phyloP scores from a whole-genome alignment of 2,329 filamentous ascomycete species.

The Hypoxylon sp. region DNA sequence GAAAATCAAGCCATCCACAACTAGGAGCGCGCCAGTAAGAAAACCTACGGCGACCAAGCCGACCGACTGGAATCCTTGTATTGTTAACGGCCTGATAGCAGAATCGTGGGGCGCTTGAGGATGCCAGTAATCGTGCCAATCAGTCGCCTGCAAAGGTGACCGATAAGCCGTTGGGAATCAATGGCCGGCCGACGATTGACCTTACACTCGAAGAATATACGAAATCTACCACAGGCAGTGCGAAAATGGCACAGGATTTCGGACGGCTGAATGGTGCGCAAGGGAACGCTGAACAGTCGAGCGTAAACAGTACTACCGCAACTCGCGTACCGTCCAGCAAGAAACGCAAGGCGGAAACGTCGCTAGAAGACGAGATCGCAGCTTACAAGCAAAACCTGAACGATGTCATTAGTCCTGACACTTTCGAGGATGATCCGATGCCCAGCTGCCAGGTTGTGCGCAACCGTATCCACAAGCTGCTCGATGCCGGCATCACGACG shows the following conservation, averaged over 20 bases:
- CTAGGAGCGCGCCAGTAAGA: slow-evolving; percentile 1
- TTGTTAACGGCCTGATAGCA: slow-evolving; percentile 10
- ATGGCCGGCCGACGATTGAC: neutral
- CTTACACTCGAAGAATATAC: neutral
- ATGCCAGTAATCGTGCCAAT: slow-evolving; percentile 54
- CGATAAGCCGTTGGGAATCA: neutral
- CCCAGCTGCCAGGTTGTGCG: slow-evolving; percentile 36
- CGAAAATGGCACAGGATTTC: neutral
- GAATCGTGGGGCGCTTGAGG: slow-evolving; percentile 45
- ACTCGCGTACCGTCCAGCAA: slow-evolving; percentile 26
- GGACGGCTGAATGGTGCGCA: neutral
- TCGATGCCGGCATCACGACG: slow-evolving; percentile 45
- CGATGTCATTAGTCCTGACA: slow-evolving; percentile 12
- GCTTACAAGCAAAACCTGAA: slow-evolving; percentile 47
- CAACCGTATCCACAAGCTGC: slow-evolving; percentile 38
- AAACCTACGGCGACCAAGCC: neutral
- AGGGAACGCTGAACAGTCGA: neutral
- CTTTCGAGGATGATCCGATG: slow-evolving; percentile 12
- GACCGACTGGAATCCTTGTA: neutral
- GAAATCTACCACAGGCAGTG: neutral
- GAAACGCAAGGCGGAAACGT: slow-evolving; percentile 45
- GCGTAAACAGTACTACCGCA: neutral
- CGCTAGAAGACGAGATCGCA: slow-evolving; percentile 47
- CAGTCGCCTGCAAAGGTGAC: slow-evolving; percentile 38
- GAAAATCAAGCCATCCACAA: slow-evolving; percentile 3